Conservation (phyloP, 306 rosid genomes). For the Bauhinia variegata region DNA sequence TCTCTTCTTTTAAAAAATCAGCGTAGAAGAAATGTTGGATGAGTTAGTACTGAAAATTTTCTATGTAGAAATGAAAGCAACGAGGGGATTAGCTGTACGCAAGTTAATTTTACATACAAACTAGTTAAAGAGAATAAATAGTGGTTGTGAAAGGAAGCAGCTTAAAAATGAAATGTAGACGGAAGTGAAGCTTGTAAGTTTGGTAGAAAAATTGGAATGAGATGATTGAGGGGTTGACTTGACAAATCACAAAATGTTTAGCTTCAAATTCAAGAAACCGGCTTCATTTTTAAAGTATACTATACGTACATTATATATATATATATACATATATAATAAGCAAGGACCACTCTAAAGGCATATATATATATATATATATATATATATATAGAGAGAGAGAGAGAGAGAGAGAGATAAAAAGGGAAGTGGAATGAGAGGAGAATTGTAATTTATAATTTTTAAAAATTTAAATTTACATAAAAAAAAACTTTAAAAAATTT, state of each 20-base stretch:
- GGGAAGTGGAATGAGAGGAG: too few relatives aligned
- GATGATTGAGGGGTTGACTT: neutral
- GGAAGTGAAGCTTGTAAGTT: conserved; percentile 44
- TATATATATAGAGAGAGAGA: too few relatives aligned
- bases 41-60: neutral
- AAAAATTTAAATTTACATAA: too few relatives aligned
- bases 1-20: too few relatives aligned
- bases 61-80: neutral
- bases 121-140: neutral
- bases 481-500: too few relatives aligned
- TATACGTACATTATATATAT: too few relatives aligned
- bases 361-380: conserved; percentile 32
- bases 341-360: conserved; percentile 37
- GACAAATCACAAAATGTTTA: too few relatives aligned
- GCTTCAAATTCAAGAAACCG: conserved; percentile 59
- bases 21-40: too few relatives aligned
- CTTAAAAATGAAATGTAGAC: conserved; percentile 6
- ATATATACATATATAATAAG: too few relatives aligned
- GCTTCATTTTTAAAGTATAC: conserved; percentile 38
- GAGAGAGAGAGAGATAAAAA: too few relatives aligned
- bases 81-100: neutral
- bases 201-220: conserved; percentile 32
- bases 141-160: neutral
- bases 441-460: too few relatives aligned
- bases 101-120: neutral